Percentiles rank a stretch among this genome's conserved stretches.
phyloP scores from a whole-genome alignment of 495 filamentous ascomycete genomes.

The Viridothelium virens region DNA sequence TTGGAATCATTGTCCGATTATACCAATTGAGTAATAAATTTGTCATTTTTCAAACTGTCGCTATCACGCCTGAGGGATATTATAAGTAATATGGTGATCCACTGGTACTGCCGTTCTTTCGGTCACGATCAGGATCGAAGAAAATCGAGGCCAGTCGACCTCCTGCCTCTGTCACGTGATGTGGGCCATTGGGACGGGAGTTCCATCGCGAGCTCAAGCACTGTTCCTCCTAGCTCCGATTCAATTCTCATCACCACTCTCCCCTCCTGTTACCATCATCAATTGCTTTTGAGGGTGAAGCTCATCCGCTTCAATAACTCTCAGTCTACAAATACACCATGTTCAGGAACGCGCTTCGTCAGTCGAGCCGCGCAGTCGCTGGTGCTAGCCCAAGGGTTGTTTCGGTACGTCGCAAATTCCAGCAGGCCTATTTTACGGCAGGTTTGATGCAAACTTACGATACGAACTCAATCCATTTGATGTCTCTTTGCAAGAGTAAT shows the following conservation, averaged over 20 bases:
- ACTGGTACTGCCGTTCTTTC: no score
- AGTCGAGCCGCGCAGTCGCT: constrained; percentile 88
- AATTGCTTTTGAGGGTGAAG: constrained; percentile 33
- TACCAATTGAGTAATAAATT: no score
- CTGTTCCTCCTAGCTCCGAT: constrained; percentile 8
- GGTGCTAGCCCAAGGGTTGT: constrained; percentile 70
- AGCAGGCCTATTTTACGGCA: not conserved
- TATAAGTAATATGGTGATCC: no score
- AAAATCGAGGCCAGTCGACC: no score
- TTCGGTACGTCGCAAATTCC: constrained; percentile 59
- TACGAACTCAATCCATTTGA: constrained; percentile 15
- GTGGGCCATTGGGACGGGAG: not conserved
- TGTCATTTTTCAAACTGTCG: no score
- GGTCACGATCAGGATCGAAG: no score
- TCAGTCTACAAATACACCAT: constrained; percentile 51
- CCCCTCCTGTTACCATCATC: constrained; percentile 27
- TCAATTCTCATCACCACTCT: constrained; percentile 16
- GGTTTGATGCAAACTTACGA: not conserved
- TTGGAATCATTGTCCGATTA: no score
- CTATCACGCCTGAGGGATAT: no score
- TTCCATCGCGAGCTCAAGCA: not conserved
- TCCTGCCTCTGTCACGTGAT: not conserved
- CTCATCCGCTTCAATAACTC: constrained; percentile 42
- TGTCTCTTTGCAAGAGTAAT: constrained; percentile 24
- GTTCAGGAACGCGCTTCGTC: constrained; percentile 96